A percentile compares a stretch with the other conserved stretches of the same genome.
Evolutionary conservation across 2,329 filamentous ascomycete species (phyloP).

Genomic region (Fusarium sp.): DNA sequence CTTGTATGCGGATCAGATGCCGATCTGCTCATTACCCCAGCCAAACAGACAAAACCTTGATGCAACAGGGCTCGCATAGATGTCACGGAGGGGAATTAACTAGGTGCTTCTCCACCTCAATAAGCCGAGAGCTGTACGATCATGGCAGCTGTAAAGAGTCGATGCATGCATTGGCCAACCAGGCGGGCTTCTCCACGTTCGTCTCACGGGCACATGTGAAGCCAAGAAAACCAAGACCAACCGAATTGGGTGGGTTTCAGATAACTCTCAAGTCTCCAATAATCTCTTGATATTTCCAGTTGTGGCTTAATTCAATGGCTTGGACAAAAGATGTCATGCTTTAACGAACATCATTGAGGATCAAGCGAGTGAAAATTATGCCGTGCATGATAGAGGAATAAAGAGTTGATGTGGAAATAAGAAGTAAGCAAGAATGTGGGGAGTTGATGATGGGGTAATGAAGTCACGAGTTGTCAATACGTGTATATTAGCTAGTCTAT

Average conservation of each 20-base stretch:
- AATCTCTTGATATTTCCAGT: background rate
- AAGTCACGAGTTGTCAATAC: slow-evolving; percentile 25
- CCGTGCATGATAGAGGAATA: background rate
- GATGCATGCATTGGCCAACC: slow-evolving; percentile 21
- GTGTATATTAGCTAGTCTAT: slow-evolving; percentile 3
- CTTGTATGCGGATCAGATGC: background rate
- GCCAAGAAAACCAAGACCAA: background rate
- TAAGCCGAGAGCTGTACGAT: background rate
- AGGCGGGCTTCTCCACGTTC: background rate
- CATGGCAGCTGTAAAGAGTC: background rate
- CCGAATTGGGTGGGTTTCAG: background rate
- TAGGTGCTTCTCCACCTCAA: slow-evolving; percentile 3
- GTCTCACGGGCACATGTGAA: background rate
- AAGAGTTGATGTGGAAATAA: slow-evolving; percentile 3
- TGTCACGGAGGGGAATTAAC: background rate
- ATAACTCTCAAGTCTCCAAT: background rate
- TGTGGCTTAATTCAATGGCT: background rate
- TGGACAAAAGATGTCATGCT: background rate
- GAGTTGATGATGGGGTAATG: slow-evolving; percentile 23
- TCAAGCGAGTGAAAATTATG: background rate
- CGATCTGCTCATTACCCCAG: background rate
- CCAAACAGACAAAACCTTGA: background rate
- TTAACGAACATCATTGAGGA: background rate
- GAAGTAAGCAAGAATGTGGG: slow-evolving; percentile 4
- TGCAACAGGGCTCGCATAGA: background rate